Evolutionary conservation across 345 rosid genomes (phyloP), one percentile per base, ranked within the genome.

Genomic region (Brassica incana): DNA sequence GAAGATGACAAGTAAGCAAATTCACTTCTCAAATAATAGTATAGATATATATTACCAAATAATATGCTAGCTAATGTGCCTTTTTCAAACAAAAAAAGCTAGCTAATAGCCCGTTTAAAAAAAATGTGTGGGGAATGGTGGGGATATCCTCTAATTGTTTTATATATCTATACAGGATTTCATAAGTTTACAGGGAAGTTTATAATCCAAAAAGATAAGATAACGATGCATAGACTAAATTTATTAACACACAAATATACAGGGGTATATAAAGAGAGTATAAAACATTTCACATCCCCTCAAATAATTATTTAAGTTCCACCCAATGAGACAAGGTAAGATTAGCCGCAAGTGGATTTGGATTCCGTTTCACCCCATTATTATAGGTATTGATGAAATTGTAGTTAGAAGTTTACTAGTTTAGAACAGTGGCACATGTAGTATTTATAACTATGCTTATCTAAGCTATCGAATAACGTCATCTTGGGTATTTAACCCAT

Each of bases 301-400:
- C 32, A 3, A 75, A 38, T 36, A 12, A 67, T 29, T 11, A 12
- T 48, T 45, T 45, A 69, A 69, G 62, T 61, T 8, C 18, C 36
- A 69, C 74, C 69, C 48, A 18, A 16, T 20, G 52, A 61, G 67
- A 67, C 65, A 75, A 36, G 36, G 56, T 74, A 18, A 18, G 30
- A 38, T 43, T 14, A 36, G 43, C 58, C 5, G 50, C 71, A 77
- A 71, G 76, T 77, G 76, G 81, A 52, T 25, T 61, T 71, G 69
- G 71, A 63, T 63, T 32, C 76, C 76, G n/a, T 77, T 61, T 77
- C 52, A 7, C 56, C 56, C 72, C 23, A 30, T 14, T 43, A 43
- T 29, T 45, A 11, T 62, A 65, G 23, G 60, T 7, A 59, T 29
- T 76, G 20, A 40, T 56, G 4, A 58, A 58, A 2, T 56, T 58